These are phyloP conservation scores for Candida glucosophila DNA, from an alignment of 1,139 yeast species.

Conservation along the genomic window DNA sequence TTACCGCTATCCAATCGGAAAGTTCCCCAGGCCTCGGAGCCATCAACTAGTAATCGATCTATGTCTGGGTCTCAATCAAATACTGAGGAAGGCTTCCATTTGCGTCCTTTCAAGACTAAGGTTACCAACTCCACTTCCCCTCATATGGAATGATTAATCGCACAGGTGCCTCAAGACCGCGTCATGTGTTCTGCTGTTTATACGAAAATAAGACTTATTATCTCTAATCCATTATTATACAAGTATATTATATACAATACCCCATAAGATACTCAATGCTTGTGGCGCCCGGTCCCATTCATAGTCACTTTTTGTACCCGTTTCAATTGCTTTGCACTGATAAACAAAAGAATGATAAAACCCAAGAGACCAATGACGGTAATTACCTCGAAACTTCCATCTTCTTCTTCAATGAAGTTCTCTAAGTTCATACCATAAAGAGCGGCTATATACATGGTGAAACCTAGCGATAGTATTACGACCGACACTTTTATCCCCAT, in stretches of 20 bases:
- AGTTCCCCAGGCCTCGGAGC: conserved; percentile 3
- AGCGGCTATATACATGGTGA: conserved; percentile 31
- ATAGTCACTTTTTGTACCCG: conserved; percentile 33
- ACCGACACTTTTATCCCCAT: conserved; percentile 35
- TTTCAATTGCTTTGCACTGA: conserved; percentile 21
- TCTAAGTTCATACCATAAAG: conserved; percentile 38
- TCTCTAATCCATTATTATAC: background rate
- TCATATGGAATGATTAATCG: conserved; percentile 7
- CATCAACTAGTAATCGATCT: conserved; percentile 5
- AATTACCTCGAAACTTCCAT: conserved; percentile 30
- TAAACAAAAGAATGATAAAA: conserved; percentile 14
- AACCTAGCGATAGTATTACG: conserved; percentile 34
- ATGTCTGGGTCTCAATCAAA: too few relatives aligned
- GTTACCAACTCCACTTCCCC: conserved; percentile 24
- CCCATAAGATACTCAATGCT: conserved; percentile 1
- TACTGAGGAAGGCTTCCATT: conserved; percentile 27
- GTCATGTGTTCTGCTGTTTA: too few relatives aligned
- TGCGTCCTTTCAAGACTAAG: conserved; percentile 36
- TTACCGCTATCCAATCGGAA: conserved; percentile 2
- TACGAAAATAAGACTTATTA: background rate
- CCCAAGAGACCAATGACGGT: conserved; percentile 22
- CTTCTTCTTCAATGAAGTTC: conserved; percentile 25
- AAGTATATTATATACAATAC: background rate
- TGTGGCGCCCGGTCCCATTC: conserved; percentile 18
- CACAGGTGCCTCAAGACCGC: too few relatives aligned